Evolutionary conservation across 768 basidiomycete species (phyloP).

Genomic region (Termitomyces sp.): DNA sequence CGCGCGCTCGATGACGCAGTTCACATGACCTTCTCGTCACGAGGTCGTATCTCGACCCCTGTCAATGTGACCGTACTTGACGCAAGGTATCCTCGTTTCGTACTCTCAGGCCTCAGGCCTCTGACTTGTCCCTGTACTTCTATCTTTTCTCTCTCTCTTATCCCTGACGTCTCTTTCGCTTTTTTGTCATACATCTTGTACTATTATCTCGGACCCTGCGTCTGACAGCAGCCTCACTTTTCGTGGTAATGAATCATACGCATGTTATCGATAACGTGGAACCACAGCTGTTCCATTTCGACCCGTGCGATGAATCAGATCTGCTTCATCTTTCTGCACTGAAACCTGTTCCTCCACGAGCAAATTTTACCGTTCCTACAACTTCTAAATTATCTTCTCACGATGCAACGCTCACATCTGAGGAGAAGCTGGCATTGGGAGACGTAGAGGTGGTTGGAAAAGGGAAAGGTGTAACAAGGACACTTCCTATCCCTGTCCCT

Average conservation of each 20-base stretch:
- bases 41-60: constrained; percentile 4
- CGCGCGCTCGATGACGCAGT: background rate
- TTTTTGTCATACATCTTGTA: constrained; percentile 6
- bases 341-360: constrained; percentile 6
- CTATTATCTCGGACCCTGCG: constrained; percentile 9
- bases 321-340: constrained; percentile 3
- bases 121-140: constrained; percentile 17
- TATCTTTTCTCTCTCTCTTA: constrained; percentile 4
- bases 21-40: constrained; percentile 11
- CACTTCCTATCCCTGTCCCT: constrained; percentile 40
- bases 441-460: constrained; percentile 27
- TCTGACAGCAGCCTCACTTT: background rate
- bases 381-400: constrained; percentile 22
- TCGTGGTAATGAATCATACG: constrained; percentile 24
- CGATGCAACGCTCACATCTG: constrained; percentile 23
- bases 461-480: constrained; percentile 51
- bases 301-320: constrained; percentile 32
- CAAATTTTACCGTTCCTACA: background rate
- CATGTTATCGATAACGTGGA: constrained; percentile 52
- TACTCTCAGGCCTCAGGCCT: constrained; percentile 20
- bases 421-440: constrained; percentile 14
- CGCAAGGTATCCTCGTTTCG: constrained; percentile 26
- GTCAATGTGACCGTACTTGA: constrained; percentile 14
- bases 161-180: constrained; percentile 9
- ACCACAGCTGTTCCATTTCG: constrained; percentile 41